phyloP scores from a whole-genome alignment of 495 filamentous ascomycete genomes.

The Xanthoparmelia taractica region DNA sequence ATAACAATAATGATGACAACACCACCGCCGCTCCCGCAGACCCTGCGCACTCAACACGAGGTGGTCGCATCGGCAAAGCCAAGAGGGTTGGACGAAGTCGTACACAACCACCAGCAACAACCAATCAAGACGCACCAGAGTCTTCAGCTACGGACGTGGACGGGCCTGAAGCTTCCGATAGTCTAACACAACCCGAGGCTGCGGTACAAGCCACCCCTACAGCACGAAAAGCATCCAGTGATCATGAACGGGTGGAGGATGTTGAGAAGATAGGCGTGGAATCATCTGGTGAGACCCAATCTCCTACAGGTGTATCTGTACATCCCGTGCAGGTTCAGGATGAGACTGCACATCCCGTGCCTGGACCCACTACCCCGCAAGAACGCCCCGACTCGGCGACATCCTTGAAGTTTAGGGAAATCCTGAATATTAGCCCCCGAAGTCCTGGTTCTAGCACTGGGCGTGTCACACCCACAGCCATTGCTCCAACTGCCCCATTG shows the following conservation, averaged over 20 bases:
- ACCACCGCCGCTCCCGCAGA: background rate
- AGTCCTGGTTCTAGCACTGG: background rate
- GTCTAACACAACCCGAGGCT: background rate
- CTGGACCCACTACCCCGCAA: background rate
- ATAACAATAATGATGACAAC: too few relatives aligned
- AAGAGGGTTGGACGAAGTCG: background rate
- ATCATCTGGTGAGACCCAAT: conserved; percentile 6
- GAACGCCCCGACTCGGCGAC: background rate
- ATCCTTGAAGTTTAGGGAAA: background rate
- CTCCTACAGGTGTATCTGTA: conserved; percentile 2
- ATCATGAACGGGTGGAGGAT: background rate
- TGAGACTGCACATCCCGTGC: background rate
- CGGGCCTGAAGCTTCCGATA: conserved; percentile 1
- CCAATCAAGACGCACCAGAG: background rate
- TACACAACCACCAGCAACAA: background rate
- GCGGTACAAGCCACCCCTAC: background rate
- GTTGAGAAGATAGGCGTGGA: background rate
- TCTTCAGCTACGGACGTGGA: background rate
- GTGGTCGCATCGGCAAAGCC: background rate
- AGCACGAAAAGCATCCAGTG: background rate
- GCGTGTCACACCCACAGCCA: background rate
- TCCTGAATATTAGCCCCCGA: background rate
- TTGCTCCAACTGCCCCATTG: background rate
- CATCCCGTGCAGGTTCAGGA: conserved; percentile 7
- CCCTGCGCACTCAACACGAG: background rate